These are phyloP conservation scores for Fomitiporia mediterranea DNA, from an alignment of 1,284 basidiomycete genomes.

Conservation along the genomic window DNA sequence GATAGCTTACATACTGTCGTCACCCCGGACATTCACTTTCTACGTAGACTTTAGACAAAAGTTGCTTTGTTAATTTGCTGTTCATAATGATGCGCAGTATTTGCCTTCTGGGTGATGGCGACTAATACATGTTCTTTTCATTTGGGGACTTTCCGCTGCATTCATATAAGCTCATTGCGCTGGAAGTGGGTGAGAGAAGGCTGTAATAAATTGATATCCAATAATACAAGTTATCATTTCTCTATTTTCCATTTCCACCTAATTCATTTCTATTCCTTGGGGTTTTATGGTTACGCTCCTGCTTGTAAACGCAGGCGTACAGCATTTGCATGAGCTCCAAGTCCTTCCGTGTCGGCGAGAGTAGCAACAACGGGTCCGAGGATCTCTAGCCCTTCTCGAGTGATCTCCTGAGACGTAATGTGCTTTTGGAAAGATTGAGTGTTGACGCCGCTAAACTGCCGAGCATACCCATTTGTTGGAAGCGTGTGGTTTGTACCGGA, in stretches of 20 bases:
- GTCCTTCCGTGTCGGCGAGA: slow-evolving; percentile 91
- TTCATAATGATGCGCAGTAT: neutral
- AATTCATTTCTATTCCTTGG: neutral
- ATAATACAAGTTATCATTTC: neutral
- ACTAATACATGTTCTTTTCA: slow-evolving; percentile 12
- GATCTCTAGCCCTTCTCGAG: slow-evolving; percentile 67
- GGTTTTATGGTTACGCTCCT: slow-evolving; percentile 20
- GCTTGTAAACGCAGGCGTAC: slow-evolving; percentile 63
- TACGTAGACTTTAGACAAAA: slow-evolving; percentile 7
- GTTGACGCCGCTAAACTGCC: slow-evolving; percentile 98
- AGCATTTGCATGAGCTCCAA: slow-evolving; percentile 92
- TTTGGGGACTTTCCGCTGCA: too few species aligned
- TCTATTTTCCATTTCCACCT: neutral
- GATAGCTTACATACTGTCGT: too few species aligned
- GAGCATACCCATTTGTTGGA: slow-evolving; percentile 92
- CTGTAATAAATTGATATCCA: neutral
- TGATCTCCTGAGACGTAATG: slow-evolving; percentile 94
- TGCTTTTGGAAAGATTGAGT: slow-evolving; percentile 98
- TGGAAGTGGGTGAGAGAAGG: too few species aligned
- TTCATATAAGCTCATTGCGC: too few species aligned
- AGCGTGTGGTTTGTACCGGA: slow-evolving; percentile 98
- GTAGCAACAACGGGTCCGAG: slow-evolving; percentile 90
- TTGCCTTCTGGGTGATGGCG: neutral
- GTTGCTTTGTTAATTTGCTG: slow-evolving; percentile 8
- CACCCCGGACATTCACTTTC: too few species aligned